Evolutionary conservation across 2,329 filamentous ascomycete genomes (phyloP).

Genomic region (Cryphonectria radicalis): DNA sequence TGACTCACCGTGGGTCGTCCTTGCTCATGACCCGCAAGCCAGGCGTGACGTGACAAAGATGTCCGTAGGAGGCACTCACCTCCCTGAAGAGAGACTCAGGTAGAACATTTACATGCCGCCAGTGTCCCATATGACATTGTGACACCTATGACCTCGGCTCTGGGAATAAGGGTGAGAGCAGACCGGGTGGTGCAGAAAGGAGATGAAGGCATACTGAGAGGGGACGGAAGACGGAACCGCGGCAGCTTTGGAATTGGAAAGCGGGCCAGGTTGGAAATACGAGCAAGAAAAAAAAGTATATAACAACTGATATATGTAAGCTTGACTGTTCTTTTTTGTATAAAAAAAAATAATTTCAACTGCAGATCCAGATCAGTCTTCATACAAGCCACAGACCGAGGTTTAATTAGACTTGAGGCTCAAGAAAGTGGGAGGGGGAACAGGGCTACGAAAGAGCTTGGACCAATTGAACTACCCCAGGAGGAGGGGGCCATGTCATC

Average conservation of each 20-base stretch:
- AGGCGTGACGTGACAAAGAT: not conserved
- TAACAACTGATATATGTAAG: too few relatives aligned
- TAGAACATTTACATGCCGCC: not conserved
- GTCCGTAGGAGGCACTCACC: not conserved
- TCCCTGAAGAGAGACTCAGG: not conserved
- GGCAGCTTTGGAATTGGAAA: not conserved
- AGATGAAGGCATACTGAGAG: not conserved
- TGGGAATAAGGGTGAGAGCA: not conserved
- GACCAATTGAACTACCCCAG: not conserved
- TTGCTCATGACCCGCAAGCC: not conserved
- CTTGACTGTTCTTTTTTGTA: not conserved
- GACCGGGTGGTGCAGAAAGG: too few relatives aligned
- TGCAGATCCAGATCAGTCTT: not conserved
- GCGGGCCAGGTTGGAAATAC: not conserved
- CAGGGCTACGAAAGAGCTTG: not conserved
- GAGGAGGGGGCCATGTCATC: not conserved
- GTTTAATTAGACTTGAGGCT: constrained; percentile 7
- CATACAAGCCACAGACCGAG: not conserved
- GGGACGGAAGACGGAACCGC: not conserved
- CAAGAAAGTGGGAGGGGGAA: not conserved
- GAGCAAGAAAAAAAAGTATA: too few relatives aligned
- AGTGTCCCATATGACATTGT: not conserved
- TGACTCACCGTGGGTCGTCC: not conserved
- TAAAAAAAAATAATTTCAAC: not conserved
- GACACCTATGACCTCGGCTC: not conserved